phyloP scores from a whole-genome alignment of 164 flowering plant genomes.

The Liriodendron chinense region DNA sequence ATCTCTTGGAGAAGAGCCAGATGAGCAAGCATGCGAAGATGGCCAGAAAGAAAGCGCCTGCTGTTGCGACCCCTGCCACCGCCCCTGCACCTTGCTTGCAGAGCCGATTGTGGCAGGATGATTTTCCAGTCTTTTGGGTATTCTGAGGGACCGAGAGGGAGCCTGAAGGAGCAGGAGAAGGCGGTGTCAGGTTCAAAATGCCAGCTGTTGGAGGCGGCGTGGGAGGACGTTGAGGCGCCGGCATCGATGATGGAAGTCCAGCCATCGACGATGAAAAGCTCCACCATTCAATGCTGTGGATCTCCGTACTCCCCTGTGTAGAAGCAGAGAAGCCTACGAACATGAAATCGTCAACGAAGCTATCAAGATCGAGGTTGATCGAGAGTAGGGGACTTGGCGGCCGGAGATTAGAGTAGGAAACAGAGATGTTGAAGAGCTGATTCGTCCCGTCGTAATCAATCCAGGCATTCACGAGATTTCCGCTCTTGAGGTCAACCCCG shows the following conservation, averaged over 20 bases:
- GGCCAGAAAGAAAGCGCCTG: conserved; percentile 66
- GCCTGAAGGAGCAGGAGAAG: conserved; percentile 33
- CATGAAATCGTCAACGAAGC: conserved; percentile 60
- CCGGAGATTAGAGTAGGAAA: conserved; percentile 68
- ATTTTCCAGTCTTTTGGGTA: conserved; percentile 20
- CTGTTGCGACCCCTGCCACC: conserved; percentile 82
- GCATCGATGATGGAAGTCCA: conserved; percentile 9
- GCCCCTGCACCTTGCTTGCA: conserved; percentile 61
- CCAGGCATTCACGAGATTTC: conserved; percentile 78
- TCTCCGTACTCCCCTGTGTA: conserved; percentile 94
- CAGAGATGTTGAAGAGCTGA: conserved; percentile 36
- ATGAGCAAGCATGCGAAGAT: conserved; percentile 53
- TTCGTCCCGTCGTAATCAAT: conserved; percentile 60
- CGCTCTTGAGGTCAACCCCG: conserved; percentile 68
- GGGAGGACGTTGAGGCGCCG: conserved; percentile 4
- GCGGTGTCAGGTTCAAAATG: conserved; percentile 25
- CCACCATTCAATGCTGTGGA: conserved; percentile 86
- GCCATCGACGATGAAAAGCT: conserved; percentile 70
- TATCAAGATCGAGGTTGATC: conserved; percentile 43
- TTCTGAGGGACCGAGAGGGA: conserved; percentile 14
- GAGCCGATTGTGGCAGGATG: conserved; percentile 59
- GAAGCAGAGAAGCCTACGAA: conserved; percentile 89
- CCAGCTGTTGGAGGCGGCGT: conserved; percentile 25
- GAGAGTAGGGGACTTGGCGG: conserved; percentile 59
- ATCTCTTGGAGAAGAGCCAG: conserved; percentile 58